phyloP scores from a whole-genome alignment of 257 asterid species.

The Leptodermis oblonga region DNA sequence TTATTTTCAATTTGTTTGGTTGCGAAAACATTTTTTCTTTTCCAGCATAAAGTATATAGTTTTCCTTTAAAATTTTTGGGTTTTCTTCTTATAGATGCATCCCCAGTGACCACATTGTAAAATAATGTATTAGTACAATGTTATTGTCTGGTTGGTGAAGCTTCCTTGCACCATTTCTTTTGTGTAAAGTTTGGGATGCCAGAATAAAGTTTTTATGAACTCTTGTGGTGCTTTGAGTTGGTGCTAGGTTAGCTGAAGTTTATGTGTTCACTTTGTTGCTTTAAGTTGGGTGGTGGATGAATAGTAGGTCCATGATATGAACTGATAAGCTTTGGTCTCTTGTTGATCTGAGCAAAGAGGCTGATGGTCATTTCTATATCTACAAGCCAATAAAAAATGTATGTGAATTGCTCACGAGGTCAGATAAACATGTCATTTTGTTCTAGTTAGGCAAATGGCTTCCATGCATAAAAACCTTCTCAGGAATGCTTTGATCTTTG shows the following conservation, averaged over 20 bases:
- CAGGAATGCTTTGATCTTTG: not conserved
- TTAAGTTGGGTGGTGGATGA: slow-evolving; percentile 16
- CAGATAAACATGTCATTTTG: not conserved
- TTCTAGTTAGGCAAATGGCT: not conserved
- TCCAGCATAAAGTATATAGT: not conserved
- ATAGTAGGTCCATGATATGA: slow-evolving; percentile 12
- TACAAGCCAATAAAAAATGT: not conserved
- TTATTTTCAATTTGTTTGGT: not conserved
- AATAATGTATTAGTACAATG: slow-evolving; percentile 7
- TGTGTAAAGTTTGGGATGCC: slow-evolving; percentile 25
- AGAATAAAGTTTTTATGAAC: slow-evolving; percentile 12
- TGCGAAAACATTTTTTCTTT: not conserved
- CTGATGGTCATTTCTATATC: slow-evolving; percentile 1
- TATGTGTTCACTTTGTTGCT: slow-evolving; percentile 15
- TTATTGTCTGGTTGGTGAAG: slow-evolving; percentile 30
- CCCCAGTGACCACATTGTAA: not conserved
- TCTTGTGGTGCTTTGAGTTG: slow-evolving; percentile 18
- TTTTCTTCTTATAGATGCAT: not conserved
- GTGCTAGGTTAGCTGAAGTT: slow-evolving; percentile 18
- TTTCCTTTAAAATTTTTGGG: not conserved
- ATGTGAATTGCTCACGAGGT: not conserved
- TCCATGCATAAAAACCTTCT: not conserved
- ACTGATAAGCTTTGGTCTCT: not conserved
- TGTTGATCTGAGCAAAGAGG: not conserved
- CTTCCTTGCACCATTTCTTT: slow-evolving; percentile 27